Percentiles rank a stretch among this genome's conserved stretches.
phyloP scores from a whole-genome alignment of 306 rosid species.

The Comarum palustre region DNA sequence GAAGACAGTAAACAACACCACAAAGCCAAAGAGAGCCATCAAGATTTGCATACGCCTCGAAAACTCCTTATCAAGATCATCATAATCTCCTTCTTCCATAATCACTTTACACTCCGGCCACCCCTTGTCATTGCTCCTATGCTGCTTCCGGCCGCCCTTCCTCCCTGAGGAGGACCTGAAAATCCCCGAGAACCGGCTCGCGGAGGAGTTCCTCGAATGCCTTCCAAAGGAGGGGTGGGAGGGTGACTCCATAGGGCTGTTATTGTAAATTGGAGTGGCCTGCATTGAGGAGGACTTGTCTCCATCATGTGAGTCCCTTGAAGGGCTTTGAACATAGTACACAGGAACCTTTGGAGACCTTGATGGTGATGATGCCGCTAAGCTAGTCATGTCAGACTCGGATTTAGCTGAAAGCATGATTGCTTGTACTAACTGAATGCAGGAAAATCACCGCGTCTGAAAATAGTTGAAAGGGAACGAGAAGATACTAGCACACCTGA shows the following conservation, averaged over 20 bases:
- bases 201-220: constrained; percentile 89
- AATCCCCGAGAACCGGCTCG: constrained; percentile 79
- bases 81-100: constrained; percentile 81
- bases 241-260: constrained; percentile 94
- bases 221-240: constrained; percentile 92
- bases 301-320: constrained; percentile 89
- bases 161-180: constrained; percentile 86
- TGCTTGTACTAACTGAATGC: neutral
- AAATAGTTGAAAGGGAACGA: neutral
- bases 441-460: neutral
- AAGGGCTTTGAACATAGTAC: constrained; percentile 91
- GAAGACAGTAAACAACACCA: constrained; percentile 59
- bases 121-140: constrained; percentile 68
- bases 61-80: constrained; percentile 53
- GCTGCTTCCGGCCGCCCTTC: constrained; percentile 53
- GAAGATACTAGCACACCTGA: neutral
- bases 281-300: constrained; percentile 89
- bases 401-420: constrained; percentile 69
- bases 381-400: constrained; percentile 83
- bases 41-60: constrained; percentile 59
- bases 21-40: constrained; percentile 62
- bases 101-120: constrained; percentile 99
- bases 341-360: constrained; percentile 79
- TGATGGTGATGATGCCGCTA: constrained; percentile 88
- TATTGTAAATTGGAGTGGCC: constrained; percentile 79